Evolutionary conservation across 441 rosid genomes (phyloP), one percentile per base, ranked within the genome.

Genomic region (Gossypium schwendimanii): DNA sequence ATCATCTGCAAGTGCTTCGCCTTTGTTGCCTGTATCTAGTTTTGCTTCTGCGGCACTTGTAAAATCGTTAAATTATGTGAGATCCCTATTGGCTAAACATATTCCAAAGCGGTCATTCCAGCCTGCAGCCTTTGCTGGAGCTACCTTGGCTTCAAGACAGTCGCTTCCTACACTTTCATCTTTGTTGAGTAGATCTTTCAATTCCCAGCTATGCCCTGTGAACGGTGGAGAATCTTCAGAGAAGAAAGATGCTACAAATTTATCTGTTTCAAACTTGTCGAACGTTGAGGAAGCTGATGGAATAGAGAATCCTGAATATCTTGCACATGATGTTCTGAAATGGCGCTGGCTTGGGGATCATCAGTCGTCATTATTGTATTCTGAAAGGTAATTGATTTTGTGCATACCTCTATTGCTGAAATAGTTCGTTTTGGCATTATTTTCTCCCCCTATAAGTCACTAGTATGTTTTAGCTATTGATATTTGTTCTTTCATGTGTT

Each of bases 21-120:
- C 90, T 82, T 81, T 84, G 54, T 80, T 91, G 75, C 92, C 99
- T 17, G 98, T 89, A 41, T 89, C 93, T 75, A 91, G 85, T 84
- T 92, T 92, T 84, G 93, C 94, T 72, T 96, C 98, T 76, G 88
- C 75, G 53, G 81, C 91, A 62, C 91, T 93, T 78, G 95, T 93
- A 74, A 96, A 96, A 87, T 96, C 99, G 63, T 85, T 96, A 79
- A 92, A 85, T 81, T 96, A 96, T 85, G 92, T 93, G 63, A 95
- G 98, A 63, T 93, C 99, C 50, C 89, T 96, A 69, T 94, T 90
- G 82, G 92, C 88, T 78, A 85, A 85, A 79, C 90, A 91, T 80
- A 85, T 90, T 75, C 98, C 97, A 73, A 96, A 74, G 85, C 79
- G 92, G 71, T 88, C 91, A 76, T 91, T 96, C 79, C 99, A 93